Conservation (phyloP, 345 rosid genomes). For the Eucalyptus polyanthemos region DNA sequence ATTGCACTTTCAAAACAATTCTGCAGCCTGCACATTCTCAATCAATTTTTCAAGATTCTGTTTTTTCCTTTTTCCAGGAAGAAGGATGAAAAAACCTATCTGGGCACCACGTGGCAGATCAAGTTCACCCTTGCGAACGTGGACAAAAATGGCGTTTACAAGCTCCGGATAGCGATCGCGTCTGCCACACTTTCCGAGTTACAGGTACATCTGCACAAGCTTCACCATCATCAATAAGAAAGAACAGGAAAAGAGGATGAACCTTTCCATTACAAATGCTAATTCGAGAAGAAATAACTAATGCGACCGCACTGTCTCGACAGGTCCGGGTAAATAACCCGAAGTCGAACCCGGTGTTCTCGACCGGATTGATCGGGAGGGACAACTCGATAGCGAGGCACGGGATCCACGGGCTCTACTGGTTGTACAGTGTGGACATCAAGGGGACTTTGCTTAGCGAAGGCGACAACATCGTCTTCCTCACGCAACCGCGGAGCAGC, state of each 20-base stretch:
- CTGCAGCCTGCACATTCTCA: background rate
- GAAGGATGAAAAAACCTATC: conserved; percentile 22
- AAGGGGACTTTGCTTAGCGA: conserved; percentile 25
- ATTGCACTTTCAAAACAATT: background rate
- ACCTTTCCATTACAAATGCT: background rate
- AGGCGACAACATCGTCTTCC: conserved; percentile 52
- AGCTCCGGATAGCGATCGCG: conserved; percentile 59
- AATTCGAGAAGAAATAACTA: background rate
- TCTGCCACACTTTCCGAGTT: conserved; percentile 60
- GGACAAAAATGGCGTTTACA: conserved; percentile 23
- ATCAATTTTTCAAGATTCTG: background rate
- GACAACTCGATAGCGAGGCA: conserved; percentile 89
- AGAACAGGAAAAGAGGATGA: background rate
- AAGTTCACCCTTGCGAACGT: conserved; percentile 33
- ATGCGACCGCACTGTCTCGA: background rate
- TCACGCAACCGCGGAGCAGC: conserved; percentile 41
- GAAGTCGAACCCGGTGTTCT: conserved; percentile 21
- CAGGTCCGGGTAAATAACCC: conserved; percentile 57
- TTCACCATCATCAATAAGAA: background rate
- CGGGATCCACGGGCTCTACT: conserved; percentile 83
- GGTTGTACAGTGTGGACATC: conserved; percentile 54
- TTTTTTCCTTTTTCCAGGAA: conserved; percentile 14
- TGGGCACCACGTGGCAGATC: conserved; percentile 70
- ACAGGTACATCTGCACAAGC: conserved; percentile 25
- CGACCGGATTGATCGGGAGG: conserved; percentile 62